Base-by-base conservation (phyloP, 129 eudicot genomes). In the Deinandra increscens region DNA sequence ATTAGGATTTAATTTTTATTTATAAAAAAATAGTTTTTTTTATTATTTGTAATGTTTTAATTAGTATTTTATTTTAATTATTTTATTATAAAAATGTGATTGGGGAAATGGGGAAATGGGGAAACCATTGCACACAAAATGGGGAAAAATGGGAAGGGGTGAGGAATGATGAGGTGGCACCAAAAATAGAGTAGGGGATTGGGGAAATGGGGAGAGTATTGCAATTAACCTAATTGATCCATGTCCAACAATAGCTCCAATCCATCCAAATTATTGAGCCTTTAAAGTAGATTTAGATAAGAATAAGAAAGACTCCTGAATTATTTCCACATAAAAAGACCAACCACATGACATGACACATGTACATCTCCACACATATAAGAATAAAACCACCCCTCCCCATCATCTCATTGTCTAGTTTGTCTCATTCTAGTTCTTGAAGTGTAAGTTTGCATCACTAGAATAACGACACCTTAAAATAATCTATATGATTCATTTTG, bases 321-420 rank as follows among this genome's bases (percentile, higher is more conserved):
- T 75, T 58, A 75, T 75, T 66, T 68, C 23, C 19, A 22, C 74
- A 18, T 68, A 22, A 75, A 68, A 45, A 50, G 73, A 66, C 41
- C 74, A 60, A 29, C 68, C 79, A 75, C 68, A 58, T 33, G 80
- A 75, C 68, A 58, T 33, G 80, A 59, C 80, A 75, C 74, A 58
- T 75, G 74, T 45, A 26, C 69, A 59, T 56, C 26, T 36, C 65
- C 49, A 36, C 50, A 6, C 48, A 39, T 74, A 49, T 29, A 75
- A 26, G 73, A 54, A 46, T 19, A 43, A 19, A 68, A 33, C 65
- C 20, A 10, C 64, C 14, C 37, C 71, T 0, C 20, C 38, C 54
- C 26, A 20, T 38, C 19, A 51, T 60, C 60, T 68, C 62, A 8
- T 67, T 43, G 74, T 75, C 42, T 58, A 69, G n/a, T 45, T 68